Evolutionary conservation across 1,139 yeast species (phyloP), one percentile per base, ranked within the genome.

Genomic region (Meyerozyma guilliermondii): DNA sequence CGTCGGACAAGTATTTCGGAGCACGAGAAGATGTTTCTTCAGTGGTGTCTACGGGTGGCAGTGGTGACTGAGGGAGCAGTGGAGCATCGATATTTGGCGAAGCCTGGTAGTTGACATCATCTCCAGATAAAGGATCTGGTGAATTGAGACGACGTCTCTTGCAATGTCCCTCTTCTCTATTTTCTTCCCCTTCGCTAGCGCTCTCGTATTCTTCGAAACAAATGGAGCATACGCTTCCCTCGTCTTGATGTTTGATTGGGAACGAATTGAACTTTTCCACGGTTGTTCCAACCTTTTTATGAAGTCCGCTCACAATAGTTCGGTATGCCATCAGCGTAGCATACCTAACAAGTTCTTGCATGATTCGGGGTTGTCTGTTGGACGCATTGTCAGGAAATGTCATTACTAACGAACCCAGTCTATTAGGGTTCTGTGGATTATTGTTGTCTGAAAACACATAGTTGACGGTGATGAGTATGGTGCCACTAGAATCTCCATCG

Each of bases 321-420:
- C 81, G 66, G 54, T 82, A 71, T 0, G 89, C 89, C 65, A 83
- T 74, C 39, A 80, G 81, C 0, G 89, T 82, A 1, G 89, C 89
- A 44, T 83, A 62, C 27, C 83, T 67, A 10, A 83, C 78, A 45
- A 83, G 71, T 44, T 75, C 80, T 53, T 76, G 80, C 29, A 78
- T 68, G 29, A 74, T 72, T 29, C 71, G 64, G 11, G 80, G 81
- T 49, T 75, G 77, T 38, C 78, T 59, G 45, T 80, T 79, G 28
- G 75, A 71, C 1, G 82, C 74, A 40, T 80, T 80, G 51, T 81
- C 81, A 13, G 88, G 87, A 36, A 83, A 76, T 26, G 83, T 79
- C 55, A 83, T 63, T 46, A 80, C 68, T 46, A 81, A 60, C 2
- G 83, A 74, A 0, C 86, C 86, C 1, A 79, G 63, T 28, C 80